Conservation (phyloP, 129 eudicot genomes). For the carrot (Daucus carota) region DNA sequence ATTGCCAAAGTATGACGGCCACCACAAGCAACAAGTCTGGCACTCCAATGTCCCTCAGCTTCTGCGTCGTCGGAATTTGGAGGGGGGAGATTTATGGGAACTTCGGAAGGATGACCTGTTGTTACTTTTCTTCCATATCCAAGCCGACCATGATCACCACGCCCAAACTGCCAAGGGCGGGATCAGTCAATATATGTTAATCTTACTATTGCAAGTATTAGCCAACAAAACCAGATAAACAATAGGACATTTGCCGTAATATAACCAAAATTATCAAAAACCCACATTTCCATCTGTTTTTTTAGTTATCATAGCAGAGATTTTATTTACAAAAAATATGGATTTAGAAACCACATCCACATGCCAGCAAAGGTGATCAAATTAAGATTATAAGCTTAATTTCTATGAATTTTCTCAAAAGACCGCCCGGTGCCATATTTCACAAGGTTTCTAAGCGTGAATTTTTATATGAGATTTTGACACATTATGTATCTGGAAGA, state of each 20-base stretch:
- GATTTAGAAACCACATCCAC: background rate
- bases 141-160: slow-evolving; percentile 97
- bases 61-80: slow-evolving; percentile 27
- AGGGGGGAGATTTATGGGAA: slow-evolving; percentile 60
- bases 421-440: background rate
- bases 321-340: background rate
- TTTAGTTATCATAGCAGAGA: background rate
- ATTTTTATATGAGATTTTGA: background rate
- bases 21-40: slow-evolving; percentile 86
- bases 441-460: background rate
- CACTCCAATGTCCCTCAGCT: slow-evolving; percentile 67
- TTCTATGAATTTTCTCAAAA: background rate
- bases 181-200: background rate
- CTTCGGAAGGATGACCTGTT: slow-evolving; percentile 90
- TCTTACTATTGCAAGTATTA: background rate
- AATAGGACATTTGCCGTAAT: background rate
- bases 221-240: background rate
- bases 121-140: slow-evolving; percentile 88
- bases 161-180: slow-evolving; percentile 53
- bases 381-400: background rate
- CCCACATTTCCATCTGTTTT: background rate
- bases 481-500: background rate
- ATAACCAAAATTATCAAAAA: background rate
- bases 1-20: slow-evolving; percentile 91
- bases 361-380: background rate